Percentiles rank a stretch among this genome's conserved stretches.
Evolutionary conservation across 2,329 filamentous ascomycete genomes (phyloP).

Genomic region (Sclerotinia trifoliorum): DNA sequence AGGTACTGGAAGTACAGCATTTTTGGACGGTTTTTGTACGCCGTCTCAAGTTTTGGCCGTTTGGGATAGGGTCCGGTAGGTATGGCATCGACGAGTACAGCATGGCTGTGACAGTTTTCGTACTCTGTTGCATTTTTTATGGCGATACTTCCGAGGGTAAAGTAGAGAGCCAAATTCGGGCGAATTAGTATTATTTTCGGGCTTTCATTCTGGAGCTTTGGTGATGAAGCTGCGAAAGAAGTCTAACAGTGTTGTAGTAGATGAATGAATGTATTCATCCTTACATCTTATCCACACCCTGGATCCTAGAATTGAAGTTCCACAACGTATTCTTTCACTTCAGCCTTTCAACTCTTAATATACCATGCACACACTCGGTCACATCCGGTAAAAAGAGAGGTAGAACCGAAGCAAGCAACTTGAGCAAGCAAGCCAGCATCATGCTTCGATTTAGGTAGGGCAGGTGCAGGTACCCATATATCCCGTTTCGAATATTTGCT

Average conservation of each 20-base stretch:
- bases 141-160: background rate
- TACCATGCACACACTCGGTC: conserved; percentile 12
- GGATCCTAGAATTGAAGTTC: background rate
- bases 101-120: conserved; percentile 14
- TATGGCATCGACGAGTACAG: background rate
- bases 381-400: conserved; percentile 12
- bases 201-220: background rate
- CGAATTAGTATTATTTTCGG: background rate
- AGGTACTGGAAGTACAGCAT: conserved; percentile 1
- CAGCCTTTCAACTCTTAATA: conserved; percentile 6
- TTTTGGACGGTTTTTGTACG: background rate
- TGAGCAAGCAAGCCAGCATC: conserved; percentile 15
- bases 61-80: background rate
- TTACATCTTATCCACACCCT: background rate
- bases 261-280: background rate
- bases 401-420: conserved; percentile 13
- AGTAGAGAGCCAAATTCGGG: background rate
- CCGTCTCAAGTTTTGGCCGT: conserved; percentile 16
- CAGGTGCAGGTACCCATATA: conserved; percentile 20
- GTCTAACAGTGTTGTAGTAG: background rate
- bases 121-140: background rate
- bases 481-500: conserved; percentile 21
- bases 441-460: conserved; percentile 10
- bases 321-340: background rate
- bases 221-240: background rate